These are phyloP conservation scores for Haematococcus lacustris DNA, from an alignment of 139 green algal species.

Conservation along the genomic window DNA sequence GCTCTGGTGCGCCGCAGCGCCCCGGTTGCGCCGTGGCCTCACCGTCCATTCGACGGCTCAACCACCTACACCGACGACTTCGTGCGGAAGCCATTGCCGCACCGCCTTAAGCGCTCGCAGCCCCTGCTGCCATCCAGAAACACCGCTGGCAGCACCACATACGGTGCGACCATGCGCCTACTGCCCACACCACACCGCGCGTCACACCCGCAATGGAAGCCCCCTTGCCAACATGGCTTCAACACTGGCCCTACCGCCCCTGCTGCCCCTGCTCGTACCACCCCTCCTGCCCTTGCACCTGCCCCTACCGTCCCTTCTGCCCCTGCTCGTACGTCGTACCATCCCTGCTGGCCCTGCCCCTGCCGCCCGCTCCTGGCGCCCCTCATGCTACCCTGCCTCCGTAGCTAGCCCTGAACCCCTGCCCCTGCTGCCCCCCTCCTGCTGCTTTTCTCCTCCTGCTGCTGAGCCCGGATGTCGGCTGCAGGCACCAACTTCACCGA, in stretches of 20 bases:
- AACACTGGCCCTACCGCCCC: not conserved
- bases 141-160: not conserved
- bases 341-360: not conserved
- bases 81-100: not conserved
- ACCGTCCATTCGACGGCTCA: not conserved
- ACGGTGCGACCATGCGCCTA: not conserved
- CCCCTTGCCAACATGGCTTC: not conserved
- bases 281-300: no score
- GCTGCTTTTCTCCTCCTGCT: not conserved
- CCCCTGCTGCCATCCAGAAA: not conserved
- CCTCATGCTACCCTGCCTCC: not conserved
- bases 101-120: not conserved
- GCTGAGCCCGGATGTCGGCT: no score
- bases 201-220: not conserved
- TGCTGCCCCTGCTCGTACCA: not conserved
- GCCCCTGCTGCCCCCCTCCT: not conserved
- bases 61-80: conserved; percentile 1
- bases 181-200: not conserved
- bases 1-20: not conserved
- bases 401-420: not conserved
- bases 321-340: not conserved
- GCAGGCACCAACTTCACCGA: not conserved
- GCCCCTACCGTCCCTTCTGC: not conserved
- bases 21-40: not conserved
- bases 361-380: not conserved